Evolutionary conservation across 352 stramenopile species (phyloP).

Genomic region (Lagenidium sp.): DNA sequence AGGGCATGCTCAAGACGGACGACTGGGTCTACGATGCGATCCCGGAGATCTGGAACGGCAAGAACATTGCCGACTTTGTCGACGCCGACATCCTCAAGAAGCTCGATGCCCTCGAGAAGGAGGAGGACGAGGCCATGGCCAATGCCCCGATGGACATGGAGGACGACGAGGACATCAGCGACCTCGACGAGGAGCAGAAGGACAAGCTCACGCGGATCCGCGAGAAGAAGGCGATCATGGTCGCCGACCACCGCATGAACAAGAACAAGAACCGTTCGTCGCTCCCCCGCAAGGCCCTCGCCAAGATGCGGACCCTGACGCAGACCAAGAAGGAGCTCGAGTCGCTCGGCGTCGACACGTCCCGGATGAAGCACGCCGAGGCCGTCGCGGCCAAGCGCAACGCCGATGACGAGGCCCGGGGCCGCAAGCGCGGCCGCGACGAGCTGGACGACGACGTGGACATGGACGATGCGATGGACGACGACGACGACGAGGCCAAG

Average conservation of each 20-base stretch:
- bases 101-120: constrained; percentile 92
- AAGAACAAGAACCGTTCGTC: constrained; percentile 94
- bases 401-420: constrained; percentile 58
- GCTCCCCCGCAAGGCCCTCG: constrained; percentile 82
- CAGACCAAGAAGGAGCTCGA: constrained; percentile 90
- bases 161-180: constrained; percentile 72
- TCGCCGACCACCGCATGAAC: constrained; percentile 83
- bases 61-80: constrained; percentile 99
- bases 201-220: constrained; percentile 78
- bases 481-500: constrained; percentile 23
- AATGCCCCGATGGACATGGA: constrained; percentile 88
- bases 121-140: constrained; percentile 94
- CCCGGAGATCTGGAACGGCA: constrained; percentile 99
- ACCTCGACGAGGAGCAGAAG: constrained; percentile 96
- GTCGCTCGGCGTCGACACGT: constrained; percentile 86
- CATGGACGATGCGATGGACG: constrained; percentile 75
- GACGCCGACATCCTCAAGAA: constrained; percentile 97
- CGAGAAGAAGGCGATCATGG: constrained; percentile 80
- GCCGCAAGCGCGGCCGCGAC: constrained; percentile 77
- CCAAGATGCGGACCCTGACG: constrained; percentile 57
- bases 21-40: constrained; percentile 97
- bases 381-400: constrained; percentile 60
- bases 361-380: constrained; percentile 86
- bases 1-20: constrained; percentile 91
- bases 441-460: constrained; percentile 84